Base-by-base conservation (phyloP, 345 rosid genomes). In the Eucalyptus guilfoylei region DNA sequence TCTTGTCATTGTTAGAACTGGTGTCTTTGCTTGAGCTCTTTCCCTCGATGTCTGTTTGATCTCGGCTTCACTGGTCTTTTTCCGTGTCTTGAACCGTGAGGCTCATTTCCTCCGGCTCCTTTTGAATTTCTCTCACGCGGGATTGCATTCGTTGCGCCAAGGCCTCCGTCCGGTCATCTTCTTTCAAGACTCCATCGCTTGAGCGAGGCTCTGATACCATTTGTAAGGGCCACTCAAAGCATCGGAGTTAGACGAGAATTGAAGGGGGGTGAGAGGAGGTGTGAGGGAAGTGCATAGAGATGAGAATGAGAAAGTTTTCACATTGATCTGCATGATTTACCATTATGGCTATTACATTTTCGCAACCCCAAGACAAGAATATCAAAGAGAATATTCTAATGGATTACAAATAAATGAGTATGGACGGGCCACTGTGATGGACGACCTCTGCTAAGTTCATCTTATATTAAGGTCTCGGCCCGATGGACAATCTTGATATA, bases 111-210 rank as follows among this genome's bases (percentile, higher is more conserved):
- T 0, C 67, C 67, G 2, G n/a, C 32, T 60, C 28, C 32, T 12
- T 60, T 60, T 60, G 67, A 32, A 32, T 60, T 60, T 60, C 67
- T 60, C 67, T 60, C n/a, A 32, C n/a, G 32, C 67, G 3, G 67
- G 67, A 26, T 11, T 60, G 67, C 67, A 2, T 60, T 60, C 32
- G 15, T 60, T 26, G 67, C 67, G 7, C 67, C 67, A 1, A 60
- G 67, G 64, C 64, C n/a, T 5, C 26, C 64, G 7, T 58, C 64
- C 14, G 14, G 14, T 6, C n/a, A 5, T 58, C n/a, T 11, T 24
- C 64, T 58, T 58, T 58, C 64, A 0, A 58, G 64, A 58, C 64
- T 26, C 0, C 64, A 58, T 0, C 30, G 64, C 14, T 26, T 26
- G 64, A 28, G 32, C 32, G 1, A 26, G 67, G 67, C 67, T 58